Evolutionary conservation across 768 basidiomycete species (phyloP).

Genomic region (Tricholoma saponaceum): DNA sequence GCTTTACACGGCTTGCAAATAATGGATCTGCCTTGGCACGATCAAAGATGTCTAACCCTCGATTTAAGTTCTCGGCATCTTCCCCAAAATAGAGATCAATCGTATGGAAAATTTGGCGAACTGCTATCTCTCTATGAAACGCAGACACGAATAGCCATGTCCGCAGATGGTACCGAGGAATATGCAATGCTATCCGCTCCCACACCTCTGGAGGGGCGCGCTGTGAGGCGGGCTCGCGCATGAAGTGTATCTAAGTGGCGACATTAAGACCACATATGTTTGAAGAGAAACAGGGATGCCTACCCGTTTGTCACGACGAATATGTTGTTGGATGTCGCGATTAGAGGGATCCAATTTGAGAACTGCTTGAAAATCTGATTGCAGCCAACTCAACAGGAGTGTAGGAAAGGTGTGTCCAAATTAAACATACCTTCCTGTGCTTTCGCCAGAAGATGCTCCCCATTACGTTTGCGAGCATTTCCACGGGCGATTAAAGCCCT

Average conservation of each 20-base stretch:
- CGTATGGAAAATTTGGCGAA: slow-evolving; percentile 62
- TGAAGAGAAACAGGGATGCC: slow-evolving; percentile 13
- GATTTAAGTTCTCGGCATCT: slow-evolving; percentile 54
- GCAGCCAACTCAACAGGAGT: background rate
- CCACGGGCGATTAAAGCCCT: slow-evolving; percentile 56
- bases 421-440: slow-evolving; percentile 52
- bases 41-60: slow-evolving; percentile 65
- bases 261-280: background rate
- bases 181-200: slow-evolving; percentile 59
- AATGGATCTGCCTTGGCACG: slow-evolving; percentile 56
- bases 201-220: slow-evolving; percentile 64
- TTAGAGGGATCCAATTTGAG: slow-evolving; percentile 59
- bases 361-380: slow-evolving; percentile 51
- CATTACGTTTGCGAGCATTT: slow-evolving; percentile 51
- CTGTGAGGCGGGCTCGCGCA: slow-evolving; percentile 53
- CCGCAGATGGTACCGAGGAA: slow-evolving; percentile 64
- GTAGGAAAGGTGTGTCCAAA: slow-evolving; percentile 14
- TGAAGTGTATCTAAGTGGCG: slow-evolving; percentile 43
- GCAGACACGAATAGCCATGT: slow-evolving; percentile 64
- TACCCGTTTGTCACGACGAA: slow-evolving; percentile 47
- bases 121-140: slow-evolving; percentile 62
- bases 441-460: slow-evolving; percentile 50
- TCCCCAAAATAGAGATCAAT: slow-evolving; percentile 67
- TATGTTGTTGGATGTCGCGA: slow-evolving; percentile 44
- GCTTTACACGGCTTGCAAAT: slow-evolving; percentile 58